Conservation (phyloP, 176 grass and related monocot genomes). For the Aechmea fasciata region DNA sequence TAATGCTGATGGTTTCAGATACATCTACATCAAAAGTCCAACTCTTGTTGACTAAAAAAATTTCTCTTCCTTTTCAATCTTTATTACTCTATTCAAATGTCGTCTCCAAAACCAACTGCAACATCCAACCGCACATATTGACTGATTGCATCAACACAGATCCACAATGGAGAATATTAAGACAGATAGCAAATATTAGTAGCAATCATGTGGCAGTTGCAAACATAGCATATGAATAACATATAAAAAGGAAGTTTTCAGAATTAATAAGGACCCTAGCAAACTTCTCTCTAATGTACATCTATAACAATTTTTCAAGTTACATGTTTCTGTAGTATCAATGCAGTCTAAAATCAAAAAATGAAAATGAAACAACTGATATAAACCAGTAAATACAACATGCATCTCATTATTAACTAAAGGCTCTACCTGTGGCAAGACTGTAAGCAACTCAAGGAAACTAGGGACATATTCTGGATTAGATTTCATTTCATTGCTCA, state of each 20-base stretch:
- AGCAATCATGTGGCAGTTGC: not conserved
- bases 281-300: not conserved
- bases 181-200: too few relatives aligned
- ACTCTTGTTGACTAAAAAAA: too few relatives aligned
- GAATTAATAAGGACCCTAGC: not conserved
- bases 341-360: not conserved
- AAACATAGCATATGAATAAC: not conserved
- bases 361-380: not conserved
- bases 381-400: not conserved
- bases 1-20: too few relatives aligned
- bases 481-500: conserved; percentile 86
- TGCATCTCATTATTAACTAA: not conserved
- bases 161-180: too few relatives aligned
- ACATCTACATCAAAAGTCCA: too few relatives aligned
- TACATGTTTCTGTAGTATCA: not conserved
- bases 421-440: conserved; percentile 57
- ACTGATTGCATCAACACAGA: too few relatives aligned
- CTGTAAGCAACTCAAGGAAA: conserved; percentile 82
- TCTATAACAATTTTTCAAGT: not conserved
- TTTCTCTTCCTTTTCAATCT: too few relatives aligned
- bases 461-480: conserved; percentile 68
- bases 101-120: too few relatives aligned
- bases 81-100: too few relatives aligned
- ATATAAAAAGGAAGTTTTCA: not conserved
- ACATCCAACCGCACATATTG: too few relatives aligned